Evolutionary conservation across 179 eudicot genomes (phyloP).

Genomic region (Drosera spatulata): DNA sequence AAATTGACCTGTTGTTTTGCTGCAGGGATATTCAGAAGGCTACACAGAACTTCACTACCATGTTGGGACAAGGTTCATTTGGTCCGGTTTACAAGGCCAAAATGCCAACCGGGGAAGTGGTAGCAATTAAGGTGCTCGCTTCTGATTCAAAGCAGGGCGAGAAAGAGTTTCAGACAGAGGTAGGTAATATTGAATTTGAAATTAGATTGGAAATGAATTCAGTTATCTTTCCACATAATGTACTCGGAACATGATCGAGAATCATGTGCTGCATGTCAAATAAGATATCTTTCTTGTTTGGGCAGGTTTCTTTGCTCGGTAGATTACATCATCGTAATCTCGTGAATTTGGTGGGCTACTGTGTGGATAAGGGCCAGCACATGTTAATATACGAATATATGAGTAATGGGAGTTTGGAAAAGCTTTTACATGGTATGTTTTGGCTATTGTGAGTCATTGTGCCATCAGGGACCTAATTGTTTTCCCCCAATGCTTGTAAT

Average conservation of each 20-base stretch:
- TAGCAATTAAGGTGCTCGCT: conserved; percentile 89
- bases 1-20: conserved; percentile 4
- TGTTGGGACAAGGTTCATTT: conserved; percentile 86
- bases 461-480: not conserved
- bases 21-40: conserved; percentile 85
- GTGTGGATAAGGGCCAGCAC: conserved; percentile 84
- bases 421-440: conserved; percentile 60
- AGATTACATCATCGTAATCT: conserved; percentile 93
- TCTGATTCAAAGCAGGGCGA: conserved; percentile 96
- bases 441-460: not conserved
- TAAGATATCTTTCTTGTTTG: conserved; percentile 1
- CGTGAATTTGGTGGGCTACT: conserved; percentile 92
- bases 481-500: not conserved
- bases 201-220: too few relatives aligned
- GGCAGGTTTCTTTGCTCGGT: conserved; percentile 82
- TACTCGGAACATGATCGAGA: too few relatives aligned
- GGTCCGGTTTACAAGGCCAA: conserved; percentile 93
- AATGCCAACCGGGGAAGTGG: conserved; percentile 70
- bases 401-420: conserved; percentile 93
- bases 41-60: conserved; percentile 78
- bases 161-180: conserved; percentile 93
- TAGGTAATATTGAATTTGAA: conserved; percentile 7
- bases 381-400: conserved; percentile 84
- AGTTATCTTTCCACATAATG: too few relatives aligned
- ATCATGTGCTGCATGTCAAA: too few relatives aligned